Percentiles rank a stretch among this genome's conserved stretches.
Conservation (phyloP, 1,139 yeast species). For the Candida labiduridarum region DNA sequence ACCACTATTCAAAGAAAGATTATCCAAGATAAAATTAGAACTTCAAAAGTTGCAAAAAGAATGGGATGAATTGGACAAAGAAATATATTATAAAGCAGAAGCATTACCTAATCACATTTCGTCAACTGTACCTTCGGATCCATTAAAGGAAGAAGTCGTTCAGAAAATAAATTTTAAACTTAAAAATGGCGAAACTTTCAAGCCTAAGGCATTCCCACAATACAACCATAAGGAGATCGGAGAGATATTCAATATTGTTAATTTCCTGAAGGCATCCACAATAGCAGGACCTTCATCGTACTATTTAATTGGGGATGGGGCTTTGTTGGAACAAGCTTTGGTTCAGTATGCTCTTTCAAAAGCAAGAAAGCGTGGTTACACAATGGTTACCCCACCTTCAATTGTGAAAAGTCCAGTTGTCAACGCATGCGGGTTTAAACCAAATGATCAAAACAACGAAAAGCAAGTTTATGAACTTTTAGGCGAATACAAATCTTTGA, state of each 20-base stretch:
- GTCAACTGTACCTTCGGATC: constrained; percentile 48
- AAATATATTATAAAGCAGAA: constrained; percentile 45
- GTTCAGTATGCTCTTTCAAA: constrained; percentile 72
- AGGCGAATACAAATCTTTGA: constrained; percentile 60
- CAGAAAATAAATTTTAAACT: constrained; percentile 50
- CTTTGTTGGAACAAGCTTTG: constrained; percentile 85
- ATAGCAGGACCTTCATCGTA: constrained; percentile 91
- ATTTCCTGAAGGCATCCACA: constrained; percentile 69
- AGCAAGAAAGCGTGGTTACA: constrained; percentile 71
- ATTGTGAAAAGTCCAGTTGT: constrained; percentile 78
- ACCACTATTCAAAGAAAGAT: constrained; percentile 19
- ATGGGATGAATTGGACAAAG: constrained; percentile 25
- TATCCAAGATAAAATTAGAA: constrained; percentile 36
- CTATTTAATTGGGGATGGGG: constrained; percentile 84
- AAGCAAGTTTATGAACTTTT: constrained; percentile 76
- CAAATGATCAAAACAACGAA: constrained; percentile 86
- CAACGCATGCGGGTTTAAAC: constrained; percentile 92
- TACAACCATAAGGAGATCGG: constrained; percentile 73
- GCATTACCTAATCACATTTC: constrained; percentile 72
- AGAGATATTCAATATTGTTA: constrained; percentile 60
- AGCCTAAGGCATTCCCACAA: constrained; percentile 14
- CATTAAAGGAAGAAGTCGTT: constrained; percentile 41
- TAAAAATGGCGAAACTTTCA: constrained; percentile 20
- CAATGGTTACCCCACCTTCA: constrained; percentile 79
- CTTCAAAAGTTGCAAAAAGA: constrained; percentile 38